Conservation (phyloP, 345 rosid species). For the Brassica nigra region DNA sequence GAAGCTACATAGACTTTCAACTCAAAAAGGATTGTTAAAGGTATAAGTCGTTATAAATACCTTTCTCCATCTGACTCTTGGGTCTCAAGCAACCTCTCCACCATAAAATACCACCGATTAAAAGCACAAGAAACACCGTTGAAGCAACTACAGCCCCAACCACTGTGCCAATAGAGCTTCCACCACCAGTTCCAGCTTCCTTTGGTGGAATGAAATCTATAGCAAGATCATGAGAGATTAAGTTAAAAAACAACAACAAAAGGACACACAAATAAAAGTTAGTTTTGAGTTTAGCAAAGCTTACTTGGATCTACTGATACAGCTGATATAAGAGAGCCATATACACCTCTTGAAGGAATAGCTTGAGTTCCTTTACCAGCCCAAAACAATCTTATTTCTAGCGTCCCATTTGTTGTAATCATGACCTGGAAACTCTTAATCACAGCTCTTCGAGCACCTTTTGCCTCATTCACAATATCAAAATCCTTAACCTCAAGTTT, state of each 20-base stretch:
- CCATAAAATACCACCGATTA: slow-evolving; percentile 51
- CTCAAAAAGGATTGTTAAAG: neutral
- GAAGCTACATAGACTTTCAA: neutral
- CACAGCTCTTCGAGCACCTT: slow-evolving; percentile 46
- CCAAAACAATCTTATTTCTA: slow-evolving; percentile 64
- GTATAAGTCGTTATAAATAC: slow-evolving; percentile 21
- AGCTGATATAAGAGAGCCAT: slow-evolving; percentile 70
- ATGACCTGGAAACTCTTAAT: slow-evolving; percentile 30
- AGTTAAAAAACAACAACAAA: neutral
- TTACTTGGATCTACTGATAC: slow-evolving; percentile 49
- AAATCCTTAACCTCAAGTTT: slow-evolving; percentile 55
- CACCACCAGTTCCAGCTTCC: slow-evolving; percentile 27
- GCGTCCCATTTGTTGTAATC: slow-evolving; percentile 30
- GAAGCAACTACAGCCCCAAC: slow-evolving; percentile 44
- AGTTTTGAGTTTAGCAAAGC: slow-evolving; percentile 1
- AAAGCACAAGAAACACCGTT: slow-evolving; percentile 32
- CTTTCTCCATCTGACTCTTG: slow-evolving; percentile 41
- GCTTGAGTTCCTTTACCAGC: slow-evolving; percentile 64
- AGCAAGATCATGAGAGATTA: slow-evolving; percentile 26
- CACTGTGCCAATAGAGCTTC: slow-evolving; percentile 28
- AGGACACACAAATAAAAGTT: neutral
- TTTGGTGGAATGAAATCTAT: slow-evolving; percentile 36
- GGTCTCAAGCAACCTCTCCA: slow-evolving; percentile 49
- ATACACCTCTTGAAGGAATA: slow-evolving; percentile 47
- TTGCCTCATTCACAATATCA: slow-evolving; percentile 54